phyloP scores from a whole-genome alignment of 371 early-diverging fungal genomes.

The Rhizomucor miehei region DNA sequence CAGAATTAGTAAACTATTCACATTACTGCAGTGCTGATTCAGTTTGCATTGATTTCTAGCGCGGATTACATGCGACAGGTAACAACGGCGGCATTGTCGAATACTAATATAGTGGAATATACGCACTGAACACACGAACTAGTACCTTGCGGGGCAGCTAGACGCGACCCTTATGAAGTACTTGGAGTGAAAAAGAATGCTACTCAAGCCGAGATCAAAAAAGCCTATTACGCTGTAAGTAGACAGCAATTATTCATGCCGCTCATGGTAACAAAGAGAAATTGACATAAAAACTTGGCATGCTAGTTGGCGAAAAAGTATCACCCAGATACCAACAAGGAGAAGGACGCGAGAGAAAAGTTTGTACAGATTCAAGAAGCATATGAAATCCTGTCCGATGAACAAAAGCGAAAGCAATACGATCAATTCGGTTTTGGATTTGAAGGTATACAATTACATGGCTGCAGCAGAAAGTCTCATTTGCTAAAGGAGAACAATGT shows the following conservation, averaged over 20 bases:
- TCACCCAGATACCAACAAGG: slow-evolving; percentile 96
- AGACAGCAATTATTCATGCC: not conserved
- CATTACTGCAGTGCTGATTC: not conserved
- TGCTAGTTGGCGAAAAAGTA: slow-evolving; percentile 89
- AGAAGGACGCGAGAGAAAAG: slow-evolving; percentile 85
- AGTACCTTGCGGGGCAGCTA: slow-evolving; percentile 20
- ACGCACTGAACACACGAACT: not conserved
- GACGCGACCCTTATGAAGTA: slow-evolving; percentile 79
- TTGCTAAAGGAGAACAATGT: not conserved
- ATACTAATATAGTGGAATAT: not conserved
- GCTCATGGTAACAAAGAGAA: not conserved
- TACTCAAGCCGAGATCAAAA: slow-evolving; percentile 85
- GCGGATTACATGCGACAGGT: slow-evolving; percentile 34
- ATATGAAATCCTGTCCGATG: slow-evolving; percentile 92
- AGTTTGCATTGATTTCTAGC: slow-evolving; percentile 12
- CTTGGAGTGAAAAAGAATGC: slow-evolving; percentile 81
- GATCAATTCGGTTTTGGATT: slow-evolving; percentile 86
- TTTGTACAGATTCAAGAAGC: slow-evolving; percentile 96
- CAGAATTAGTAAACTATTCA: not conserved
- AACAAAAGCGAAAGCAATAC: slow-evolving; percentile 82
- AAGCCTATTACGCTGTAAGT: slow-evolving; percentile 85
- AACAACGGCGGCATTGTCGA: slow-evolving; percentile 1
- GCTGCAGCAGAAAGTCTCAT: not conserved
- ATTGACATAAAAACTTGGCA: not conserved
- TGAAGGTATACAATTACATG: slow-evolving; percentile 31